A percentile compares a stretch with the other conserved stretches of the same genome.
Evolutionary conservation across 805 yeast species (phyloP).

Genomic region (Cephaloascus albidus): DNA sequence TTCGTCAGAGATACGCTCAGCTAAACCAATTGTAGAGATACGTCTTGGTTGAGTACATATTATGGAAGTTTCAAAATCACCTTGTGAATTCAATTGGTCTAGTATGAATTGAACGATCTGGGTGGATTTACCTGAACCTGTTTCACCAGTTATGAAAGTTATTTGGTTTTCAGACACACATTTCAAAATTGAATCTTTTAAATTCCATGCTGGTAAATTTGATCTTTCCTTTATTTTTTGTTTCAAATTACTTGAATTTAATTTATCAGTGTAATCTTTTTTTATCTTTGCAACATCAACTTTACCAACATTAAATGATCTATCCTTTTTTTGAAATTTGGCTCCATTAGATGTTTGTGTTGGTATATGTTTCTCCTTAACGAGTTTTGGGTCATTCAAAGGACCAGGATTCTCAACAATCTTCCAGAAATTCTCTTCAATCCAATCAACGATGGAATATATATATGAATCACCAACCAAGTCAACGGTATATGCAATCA

Average conservation of each 20-base stretch:
- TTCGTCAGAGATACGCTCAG: constrained; percentile 86
- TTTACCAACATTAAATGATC: constrained; percentile 8
- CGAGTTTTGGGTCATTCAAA: constrained; percentile 26
- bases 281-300: constrained; percentile 22
- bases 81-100: constrained; percentile 48
- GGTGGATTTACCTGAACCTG: constrained; percentile 96
- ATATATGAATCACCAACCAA: constrained; percentile 65
- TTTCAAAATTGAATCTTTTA: constrained; percentile 43
- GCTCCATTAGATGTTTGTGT: constrained; percentile 5
- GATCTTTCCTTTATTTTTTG: constrained; percentile 33
- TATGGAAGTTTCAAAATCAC: constrained; percentile 46
- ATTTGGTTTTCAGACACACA: constrained; percentile 53
- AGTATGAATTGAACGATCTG: constrained; percentile 86
- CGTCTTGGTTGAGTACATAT: constrained; percentile 94
- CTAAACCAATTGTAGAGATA: constrained; percentile 89
- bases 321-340: constrained; percentile 11
- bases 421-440: constrained; percentile 48
- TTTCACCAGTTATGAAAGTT: constrained; percentile 85
- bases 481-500: constrained; percentile 32
- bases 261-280: constrained; percentile 21
- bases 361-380: not conserved
- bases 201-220: constrained; percentile 78
- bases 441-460: constrained; percentile 66
- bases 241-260: constrained; percentile 21
- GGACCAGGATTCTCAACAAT: constrained; percentile 73